phyloP scores from a whole-genome alignment of 306 rosid genomes.

The Parietaria judaica region DNA sequence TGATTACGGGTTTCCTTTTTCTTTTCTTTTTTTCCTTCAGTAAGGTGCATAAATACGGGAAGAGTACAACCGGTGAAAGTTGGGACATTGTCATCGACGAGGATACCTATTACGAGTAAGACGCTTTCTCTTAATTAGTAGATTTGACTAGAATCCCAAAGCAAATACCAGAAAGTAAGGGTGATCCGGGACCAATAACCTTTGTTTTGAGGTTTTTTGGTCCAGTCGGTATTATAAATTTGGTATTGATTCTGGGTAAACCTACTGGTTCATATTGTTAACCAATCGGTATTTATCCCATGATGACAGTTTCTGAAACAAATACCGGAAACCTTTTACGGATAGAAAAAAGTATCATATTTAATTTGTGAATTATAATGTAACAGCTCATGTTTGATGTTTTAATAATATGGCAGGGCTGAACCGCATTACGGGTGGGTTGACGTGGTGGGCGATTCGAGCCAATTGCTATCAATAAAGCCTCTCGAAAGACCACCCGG shows the following conservation, averaged over 20 bases:
- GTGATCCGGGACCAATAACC: too few species aligned
- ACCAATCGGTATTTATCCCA: too few species aligned
- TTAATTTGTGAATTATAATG: neutral
- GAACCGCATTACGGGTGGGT: constrained; percentile 99
- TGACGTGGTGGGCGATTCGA: constrained; percentile 87
- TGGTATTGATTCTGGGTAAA: too few species aligned
- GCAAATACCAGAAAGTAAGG: too few species aligned
- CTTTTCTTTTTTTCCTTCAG: too few species aligned
- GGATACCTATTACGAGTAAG: constrained; percentile 93
- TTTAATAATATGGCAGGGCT: constrained; percentile 43
- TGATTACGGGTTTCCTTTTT: neutral
- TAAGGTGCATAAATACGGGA: constrained; percentile 96
- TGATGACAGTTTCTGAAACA: neutral
- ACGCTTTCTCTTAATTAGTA: neutral
- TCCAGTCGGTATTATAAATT: too few species aligned
- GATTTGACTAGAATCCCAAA: neutral
- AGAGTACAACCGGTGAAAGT: constrained; percentile 91
- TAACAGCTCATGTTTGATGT: neutral
- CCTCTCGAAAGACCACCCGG: constrained; percentile 82
- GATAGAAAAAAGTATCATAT: too few species aligned
- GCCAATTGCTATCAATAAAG: constrained; percentile 74
- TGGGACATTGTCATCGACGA: constrained; percentile 95
- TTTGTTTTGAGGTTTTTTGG: too few species aligned
- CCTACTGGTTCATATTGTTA: too few species aligned
- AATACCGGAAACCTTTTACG: neutral